Evolutionary conservation across 176 grass and related monocot genomes (phyloP).

Genomic region (Pontederia crassipes): DNA sequence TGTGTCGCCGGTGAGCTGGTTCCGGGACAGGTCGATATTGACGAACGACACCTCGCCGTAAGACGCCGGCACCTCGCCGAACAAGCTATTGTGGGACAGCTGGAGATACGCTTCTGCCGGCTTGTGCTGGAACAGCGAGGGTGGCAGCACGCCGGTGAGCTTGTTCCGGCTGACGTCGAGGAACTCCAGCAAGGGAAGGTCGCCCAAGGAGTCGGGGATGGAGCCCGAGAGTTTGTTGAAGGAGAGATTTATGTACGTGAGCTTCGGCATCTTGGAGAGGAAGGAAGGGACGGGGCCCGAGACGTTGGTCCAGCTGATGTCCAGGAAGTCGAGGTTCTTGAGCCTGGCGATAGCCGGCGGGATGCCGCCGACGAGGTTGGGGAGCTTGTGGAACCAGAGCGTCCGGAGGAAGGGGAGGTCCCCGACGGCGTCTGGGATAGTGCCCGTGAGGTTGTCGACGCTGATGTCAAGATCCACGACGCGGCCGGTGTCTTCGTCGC

Average conservation of each 20-base stretch:
- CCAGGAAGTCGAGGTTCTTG: slow-evolving; percentile 21
- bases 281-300: slow-evolving; percentile 26
- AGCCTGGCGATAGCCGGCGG: slow-evolving; percentile 38
- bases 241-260: slow-evolving; percentile 42
- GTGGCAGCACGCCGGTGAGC: slow-evolving; percentile 23
- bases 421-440: slow-evolving; percentile 35
- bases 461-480: slow-evolving; percentile 28
- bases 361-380: slow-evolving; percentile 36
- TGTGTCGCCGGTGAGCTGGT: slow-evolving; percentile 29
- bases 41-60: too few relatives aligned
- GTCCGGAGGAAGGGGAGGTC: slow-evolving; percentile 25
- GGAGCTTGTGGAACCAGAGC: slow-evolving; percentile 17
- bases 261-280: slow-evolving; percentile 23
- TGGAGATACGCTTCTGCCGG: background rate
- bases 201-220: slow-evolving; percentile 34
- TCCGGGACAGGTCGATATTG: slow-evolving; percentile 22
- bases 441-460: slow-evolving; percentile 25
- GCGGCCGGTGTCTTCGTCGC: slow-evolving; percentile 36
- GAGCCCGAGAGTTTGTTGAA: slow-evolving; percentile 55
- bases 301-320: slow-evolving; percentile 28
- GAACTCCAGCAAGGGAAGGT: slow-evolving; percentile 6
- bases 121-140: background rate
- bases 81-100: slow-evolving; percentile 8
- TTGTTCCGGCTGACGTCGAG: slow-evolving; percentile 61
- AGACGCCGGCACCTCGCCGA: too few relatives aligned